Base-by-base conservation (phyloP, 1,139 yeast genomes). In the Taphrina wiesneri region DNA sequence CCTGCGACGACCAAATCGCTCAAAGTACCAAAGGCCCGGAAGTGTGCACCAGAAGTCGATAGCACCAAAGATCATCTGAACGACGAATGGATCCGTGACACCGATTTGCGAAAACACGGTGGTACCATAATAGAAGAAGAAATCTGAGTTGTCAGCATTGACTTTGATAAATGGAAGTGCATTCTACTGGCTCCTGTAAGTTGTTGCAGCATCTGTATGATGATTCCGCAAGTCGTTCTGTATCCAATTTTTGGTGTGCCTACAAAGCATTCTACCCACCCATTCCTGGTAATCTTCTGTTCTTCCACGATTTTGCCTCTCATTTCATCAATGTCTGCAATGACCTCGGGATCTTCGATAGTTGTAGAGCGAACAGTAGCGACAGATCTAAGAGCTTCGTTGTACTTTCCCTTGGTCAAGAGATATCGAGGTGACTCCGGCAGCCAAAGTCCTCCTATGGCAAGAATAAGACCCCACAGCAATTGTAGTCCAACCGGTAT, bases 341-440 rank as follows among this genome's bases (percentile, higher is more conserved):
- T 72, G 61, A 80, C 71, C 61, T 73, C 76, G 4, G 75, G 76
- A 52, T 80, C 78, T 54, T 78, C 81, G 11, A 60, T 70, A 28
- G 82, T 78, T 62, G 79, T 77, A 68, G 79, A 79, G 76, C 82
- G 45, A 15, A 39, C 51, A 7, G 46, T 30, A 17, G 70, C 68
- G 19, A 82, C 69, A 1, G 81, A 76, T 4, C 60, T 63, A 28
- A 74, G 73, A 0, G 87, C 86, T n/a, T 76, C 75, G 1, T 76
- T 76, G 15, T 74, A 69, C 28, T 78, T 72, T 3, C 79, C 80
- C 25, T 76, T 76, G n/a, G 79, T 74, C 7, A 83, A 77, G 41
- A 83, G 75, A 79, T 80, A 84, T 63, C 88, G 76, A 1, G 88
- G 88, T 3, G 86, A 81, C 71, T 85, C 88, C 0, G 88, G 88